These are phyloP conservation scores for Aeschynomene evenia DNA, from an alignment of 306 rosid genomes.

Conservation along the genomic window DNA sequence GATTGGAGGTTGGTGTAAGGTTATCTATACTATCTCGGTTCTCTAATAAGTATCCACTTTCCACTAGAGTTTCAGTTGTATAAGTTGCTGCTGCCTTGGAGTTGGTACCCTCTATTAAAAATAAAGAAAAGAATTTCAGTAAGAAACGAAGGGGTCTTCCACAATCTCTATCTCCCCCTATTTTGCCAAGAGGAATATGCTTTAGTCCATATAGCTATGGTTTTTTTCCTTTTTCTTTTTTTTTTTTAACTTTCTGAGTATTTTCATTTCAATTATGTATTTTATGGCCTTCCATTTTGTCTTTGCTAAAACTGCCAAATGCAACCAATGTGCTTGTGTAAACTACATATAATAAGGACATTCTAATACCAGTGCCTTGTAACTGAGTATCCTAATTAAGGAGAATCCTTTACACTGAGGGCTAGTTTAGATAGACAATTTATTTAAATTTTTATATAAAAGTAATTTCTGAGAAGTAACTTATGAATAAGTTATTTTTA, in stretches of 20 bases:
- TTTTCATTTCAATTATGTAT: slow-evolving; percentile 8
- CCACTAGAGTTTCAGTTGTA: not conserved
- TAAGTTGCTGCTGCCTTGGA: not conserved
- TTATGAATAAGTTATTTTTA: too few relatives aligned
- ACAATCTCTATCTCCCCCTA: not conserved
- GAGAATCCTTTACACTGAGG: too few relatives aligned
- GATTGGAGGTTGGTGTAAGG: slow-evolving; percentile 11
- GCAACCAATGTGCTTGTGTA: not conserved
- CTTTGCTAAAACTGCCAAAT: not conserved
- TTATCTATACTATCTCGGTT: too few relatives aligned
- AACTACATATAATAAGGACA: not conserved
- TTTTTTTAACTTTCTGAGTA: not conserved
- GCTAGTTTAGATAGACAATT: too few relatives aligned
- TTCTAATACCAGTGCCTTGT: not conserved
- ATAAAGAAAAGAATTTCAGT: too few relatives aligned
- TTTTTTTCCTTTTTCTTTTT: not conserved
- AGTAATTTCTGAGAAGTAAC: too few relatives aligned
- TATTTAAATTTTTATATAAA: too few relatives aligned
- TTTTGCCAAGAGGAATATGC: not conserved
- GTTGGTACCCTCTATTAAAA: not conserved
- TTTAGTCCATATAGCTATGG: not conserved
- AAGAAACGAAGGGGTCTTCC: not conserved
- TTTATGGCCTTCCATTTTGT: not conserved
- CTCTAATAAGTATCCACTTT: too few relatives aligned
- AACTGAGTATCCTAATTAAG: not conserved